Conservation (phyloP, 169 alveolate genomes). For the Fabrea salina region DNA sequence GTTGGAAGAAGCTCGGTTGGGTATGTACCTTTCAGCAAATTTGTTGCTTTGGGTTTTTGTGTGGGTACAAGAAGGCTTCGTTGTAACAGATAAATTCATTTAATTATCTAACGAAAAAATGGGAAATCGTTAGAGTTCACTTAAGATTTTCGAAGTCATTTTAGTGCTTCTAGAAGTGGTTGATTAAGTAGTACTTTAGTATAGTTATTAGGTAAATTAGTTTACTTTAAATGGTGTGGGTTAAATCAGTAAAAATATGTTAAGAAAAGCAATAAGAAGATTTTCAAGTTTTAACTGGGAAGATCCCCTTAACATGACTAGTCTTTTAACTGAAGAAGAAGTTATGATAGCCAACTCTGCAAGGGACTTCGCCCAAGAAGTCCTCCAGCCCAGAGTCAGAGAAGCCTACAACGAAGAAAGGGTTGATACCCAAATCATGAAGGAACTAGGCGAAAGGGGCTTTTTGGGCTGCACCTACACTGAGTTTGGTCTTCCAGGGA, state of each 20-base stretch:
- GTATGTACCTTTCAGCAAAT: neutral
- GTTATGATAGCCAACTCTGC: constrained; percentile 50
- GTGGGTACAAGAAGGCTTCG: too few species aligned
- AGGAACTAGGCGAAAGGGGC: constrained; percentile 72
- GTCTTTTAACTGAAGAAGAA: constrained; percentile 65
- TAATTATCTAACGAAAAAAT: too few species aligned
- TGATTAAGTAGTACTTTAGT: too few species aligned
- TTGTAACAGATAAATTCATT: too few species aligned
- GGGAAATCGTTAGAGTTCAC: too few species aligned
- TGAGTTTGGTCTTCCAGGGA: constrained; percentile 83
- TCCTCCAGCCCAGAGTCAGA: constrained; percentile 57
- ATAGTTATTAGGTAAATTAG: too few species aligned
- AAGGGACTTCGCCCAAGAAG: constrained; percentile 43
- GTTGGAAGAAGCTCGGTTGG: neutral
- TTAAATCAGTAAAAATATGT: too few species aligned
- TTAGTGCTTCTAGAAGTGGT: too few species aligned
- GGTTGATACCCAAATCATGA: constrained; percentile 57
- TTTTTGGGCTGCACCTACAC: constrained; percentile 69
- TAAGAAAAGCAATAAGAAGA: too few species aligned
- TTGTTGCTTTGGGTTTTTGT: neutral
- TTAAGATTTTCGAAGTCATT: too few species aligned
- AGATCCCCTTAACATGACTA: constrained; percentile 55
- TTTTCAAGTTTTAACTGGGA: constrained; percentile 36
- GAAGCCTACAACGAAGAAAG: constrained; percentile 60
- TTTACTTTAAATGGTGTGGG: too few species aligned